Base-by-base conservation (phyloP, 1,284 basidiomycete species). In the Vanrija sp. region DNA sequence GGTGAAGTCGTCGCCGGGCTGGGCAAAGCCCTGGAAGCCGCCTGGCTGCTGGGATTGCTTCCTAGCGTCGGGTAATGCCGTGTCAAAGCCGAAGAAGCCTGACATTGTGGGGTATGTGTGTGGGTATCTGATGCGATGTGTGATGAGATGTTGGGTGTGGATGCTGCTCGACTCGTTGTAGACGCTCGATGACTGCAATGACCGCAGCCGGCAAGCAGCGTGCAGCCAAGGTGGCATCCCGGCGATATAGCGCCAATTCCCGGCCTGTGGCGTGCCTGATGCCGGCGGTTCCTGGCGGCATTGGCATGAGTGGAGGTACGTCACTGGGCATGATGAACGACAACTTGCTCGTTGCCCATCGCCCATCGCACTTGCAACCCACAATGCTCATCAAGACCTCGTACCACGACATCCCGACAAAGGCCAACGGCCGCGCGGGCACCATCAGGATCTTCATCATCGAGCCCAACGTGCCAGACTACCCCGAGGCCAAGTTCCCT, bases 331-430 rank as follows among this genome's bases (percentile, higher is more conserved):
- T 7, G 5, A 24, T 27, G 16, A 27, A 8, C 41, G 8, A 16
- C 47, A 20, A 18, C n/a, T n/a, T n/a, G n/a, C n/a, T n/a, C n/a
- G n/a, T n/a, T n/a, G n/a, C n/a, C 37, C n/a, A 23, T 35, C 53
- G n/a, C 35, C 22, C 39, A 18, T 20, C 24, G 3, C 36, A 16
- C 20, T 18, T 39, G 6, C 47, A 5, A 27, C 25, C 56, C 39
- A 56, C 47, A 44, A 89, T 94, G 91, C 80, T 94, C 58, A 84
- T 94, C 79, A 83, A 82, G 59, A 88, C 87, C 63, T 84, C 84
- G 9, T 83, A 83, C 74, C 79, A 86, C 67, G 89, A 94, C 68
- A 73, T 94, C 4, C 82, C 84, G 23, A 84, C 86, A 39, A 83
- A 81, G 53, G 81, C 87, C 16, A 64, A 73, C 56, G 81, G 80